These are phyloP conservation scores for Mycena maculata DNA, from an alignment of 768 basidiomycete genomes.

Conservation along the genomic window DNA sequence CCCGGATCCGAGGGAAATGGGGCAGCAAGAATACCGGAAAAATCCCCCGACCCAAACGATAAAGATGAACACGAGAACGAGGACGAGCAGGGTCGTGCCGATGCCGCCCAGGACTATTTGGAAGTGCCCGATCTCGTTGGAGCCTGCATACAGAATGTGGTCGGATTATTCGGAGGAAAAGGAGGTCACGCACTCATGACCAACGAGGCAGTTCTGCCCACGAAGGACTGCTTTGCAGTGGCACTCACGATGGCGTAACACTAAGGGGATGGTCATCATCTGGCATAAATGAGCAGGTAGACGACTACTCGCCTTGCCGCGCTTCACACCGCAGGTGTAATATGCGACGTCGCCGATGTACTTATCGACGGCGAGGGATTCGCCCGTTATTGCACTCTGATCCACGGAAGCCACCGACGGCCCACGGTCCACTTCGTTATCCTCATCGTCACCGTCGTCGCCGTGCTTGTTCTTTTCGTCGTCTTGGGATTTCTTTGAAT, in stretches of 20 bases:
- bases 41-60: constrained; percentile 59
- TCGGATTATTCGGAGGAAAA: background rate
- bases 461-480: constrained; percentile 27
- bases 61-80: constrained; percentile 56
- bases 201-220: constrained; percentile 57
- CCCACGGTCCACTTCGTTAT: constrained; percentile 50
- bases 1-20: background rate
- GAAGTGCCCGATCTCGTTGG: constrained; percentile 57
- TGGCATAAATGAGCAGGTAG: background rate
- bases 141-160: constrained; percentile 26
- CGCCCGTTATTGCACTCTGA: constrained; percentile 60
- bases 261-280: background rate
- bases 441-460: constrained; percentile 41
- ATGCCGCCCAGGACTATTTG: constrained; percentile 56
- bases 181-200: constrained; percentile 44
- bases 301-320: constrained; percentile 43
- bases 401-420: constrained; percentile 55
- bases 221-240: constrained; percentile 54
- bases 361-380: constrained; percentile 60
- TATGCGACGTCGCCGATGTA: constrained; percentile 55
- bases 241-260: constrained; percentile 49
- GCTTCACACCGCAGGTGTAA: constrained; percentile 52
- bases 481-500: background rate
- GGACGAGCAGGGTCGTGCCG: constrained; percentile 55
- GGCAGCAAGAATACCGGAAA: constrained; percentile 42